phyloP scores from a whole-genome alignment of 2,329 filamentous ascomycete species.

The Plenodomus lindquistii region DNA sequence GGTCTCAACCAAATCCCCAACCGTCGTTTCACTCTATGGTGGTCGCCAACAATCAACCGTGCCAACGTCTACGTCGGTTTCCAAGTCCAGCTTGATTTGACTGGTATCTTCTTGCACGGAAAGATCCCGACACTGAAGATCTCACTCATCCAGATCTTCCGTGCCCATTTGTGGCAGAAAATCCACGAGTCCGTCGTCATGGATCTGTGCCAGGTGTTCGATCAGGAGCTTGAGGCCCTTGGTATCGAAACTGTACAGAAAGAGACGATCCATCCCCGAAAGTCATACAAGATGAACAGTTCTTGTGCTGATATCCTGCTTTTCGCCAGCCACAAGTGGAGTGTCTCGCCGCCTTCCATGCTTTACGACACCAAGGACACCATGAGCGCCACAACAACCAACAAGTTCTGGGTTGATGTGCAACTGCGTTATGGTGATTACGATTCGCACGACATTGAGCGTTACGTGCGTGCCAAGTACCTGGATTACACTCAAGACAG shows the following conservation, averaged over 20 bases:
- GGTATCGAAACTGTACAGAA: conserved; percentile 98
- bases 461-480: conserved; percentile 97
- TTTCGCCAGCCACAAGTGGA: conserved; percentile 99
- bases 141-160: conserved; percentile 97
- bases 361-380: conserved; percentile 96
- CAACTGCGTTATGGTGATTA: conserved; percentile 97
- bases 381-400: conserved; percentile 90
- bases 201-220: conserved; percentile 98
- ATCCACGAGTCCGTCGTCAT: conserved; percentile 98
- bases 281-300: conserved; percentile 99
- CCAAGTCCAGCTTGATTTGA: conserved; percentile 96
- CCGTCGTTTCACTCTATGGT: conserved; percentile 97
- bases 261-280: conserved; percentile 97
- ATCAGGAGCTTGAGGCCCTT: conserved; percentile 92
- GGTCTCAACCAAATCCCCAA: conserved; percentile 99
- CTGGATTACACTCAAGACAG: conserved; percentile 98
- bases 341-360: conserved; percentile 89
- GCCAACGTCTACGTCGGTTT: conserved; percentile 99
- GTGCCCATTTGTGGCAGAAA: conserved; percentile 99
- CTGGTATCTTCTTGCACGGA: conserved; percentile 97
- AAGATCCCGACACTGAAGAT: conserved; percentile 99
- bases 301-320: conserved; percentile 96
- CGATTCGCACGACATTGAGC: conserved; percentile 97
- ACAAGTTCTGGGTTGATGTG: conserved; percentile 99
- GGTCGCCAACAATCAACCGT: conserved; percentile 87